Evolutionary conservation across 768 basidiomycete genomes (phyloP), one percentile per base, ranked within the genome.

Genomic region (Hypsizygus marmoreus): DNA sequence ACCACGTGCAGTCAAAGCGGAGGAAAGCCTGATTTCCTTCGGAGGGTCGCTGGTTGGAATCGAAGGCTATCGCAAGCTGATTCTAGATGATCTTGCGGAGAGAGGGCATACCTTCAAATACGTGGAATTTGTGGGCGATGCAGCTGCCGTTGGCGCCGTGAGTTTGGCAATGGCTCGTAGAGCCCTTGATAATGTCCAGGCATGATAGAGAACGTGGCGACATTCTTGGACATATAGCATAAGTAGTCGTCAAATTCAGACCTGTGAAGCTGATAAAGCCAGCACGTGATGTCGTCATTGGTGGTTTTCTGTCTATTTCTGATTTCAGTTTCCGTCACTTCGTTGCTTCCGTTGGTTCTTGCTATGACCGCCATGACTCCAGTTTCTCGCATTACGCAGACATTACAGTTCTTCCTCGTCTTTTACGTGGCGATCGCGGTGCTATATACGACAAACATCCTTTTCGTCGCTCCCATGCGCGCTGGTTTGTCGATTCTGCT

Each of bases 41-140:
- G 90, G 90, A 7, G 90, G 90, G n/a, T 88, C 86, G 14, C 63
- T 92, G 51, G 81, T 81, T 3, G 82, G 86, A 2, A 64, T 88
- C 1, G 72, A 76, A 41, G 66, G 56, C 28, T 91, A 92, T 50
- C 69, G 84, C 42, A 65, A 76, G 19, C 58, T 81, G 57, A 62
- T 79, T 14, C 55, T 88, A 35, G 81, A 79, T 9, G 76, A 76
- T 20, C 74, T 91, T 17, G 71, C 62, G 41, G 59, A 70, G 53
- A 68, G 69, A 37, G 86, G 87, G 1, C 82, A 84, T 56, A 68
- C 75, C 3, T 88, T 92, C 67, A 72, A 70, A 45, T 71, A 80
- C 54, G 79, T 87, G 38, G 77, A 83, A 51, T 81, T 80, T 56
- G 76, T 91, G 10, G 74, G 81, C 30, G 88, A 92, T 62, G 82